Conservation (phyloP, 2,329 filamentous ascomycete genomes). For the Exophiala bonariae region DNA sequence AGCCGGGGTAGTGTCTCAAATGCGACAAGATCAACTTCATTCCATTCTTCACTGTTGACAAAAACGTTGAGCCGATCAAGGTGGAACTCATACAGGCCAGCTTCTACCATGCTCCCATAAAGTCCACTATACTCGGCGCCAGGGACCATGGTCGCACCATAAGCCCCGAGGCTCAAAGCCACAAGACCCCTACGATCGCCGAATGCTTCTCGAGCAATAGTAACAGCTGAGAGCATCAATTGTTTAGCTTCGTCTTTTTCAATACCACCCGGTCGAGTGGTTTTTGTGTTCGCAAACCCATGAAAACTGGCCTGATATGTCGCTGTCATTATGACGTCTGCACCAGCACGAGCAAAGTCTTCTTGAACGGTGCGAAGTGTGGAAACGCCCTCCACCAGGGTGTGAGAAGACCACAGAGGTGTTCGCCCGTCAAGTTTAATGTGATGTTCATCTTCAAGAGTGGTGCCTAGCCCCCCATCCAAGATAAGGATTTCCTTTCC, state of each 20-base stretch:
- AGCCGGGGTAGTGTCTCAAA: conserved; percentile 67
- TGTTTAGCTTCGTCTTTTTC: conserved; percentile 26
- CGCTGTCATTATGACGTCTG: conserved; percentile 65
- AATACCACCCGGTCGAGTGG: conserved; percentile 13
- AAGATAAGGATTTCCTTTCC: conserved; percentile 49
- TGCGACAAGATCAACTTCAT: conserved; percentile 56
- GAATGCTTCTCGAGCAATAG: conserved; percentile 37
- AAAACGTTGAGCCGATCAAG: conserved; percentile 55
- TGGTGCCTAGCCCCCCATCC: conserved; percentile 68
- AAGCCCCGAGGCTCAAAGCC: conserved; percentile 65
- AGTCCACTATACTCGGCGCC: conserved; percentile 64
- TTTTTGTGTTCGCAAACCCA: conserved; percentile 55
- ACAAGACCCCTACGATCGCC: conserved; percentile 42
- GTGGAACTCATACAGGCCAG: conserved; percentile 59
- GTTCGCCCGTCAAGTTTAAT: conserved; percentile 53
- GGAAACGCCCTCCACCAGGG: conserved; percentile 56
- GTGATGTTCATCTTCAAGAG: conserved; percentile 58
- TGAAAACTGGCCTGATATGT: conserved; percentile 65
- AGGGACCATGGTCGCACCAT: conserved; percentile 67
- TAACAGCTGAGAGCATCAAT: conserved; percentile 38
- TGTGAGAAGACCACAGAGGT: conserved; percentile 68
- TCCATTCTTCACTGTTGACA: conserved; percentile 37
- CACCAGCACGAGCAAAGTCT: conserved; percentile 57
- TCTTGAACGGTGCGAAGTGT: conserved; percentile 57
- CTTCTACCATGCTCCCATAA: conserved; percentile 51